Evolutionary conservation across 495 filamentous ascomycete genomes (phyloP).

Genomic region (Penicillium argentinense): DNA sequence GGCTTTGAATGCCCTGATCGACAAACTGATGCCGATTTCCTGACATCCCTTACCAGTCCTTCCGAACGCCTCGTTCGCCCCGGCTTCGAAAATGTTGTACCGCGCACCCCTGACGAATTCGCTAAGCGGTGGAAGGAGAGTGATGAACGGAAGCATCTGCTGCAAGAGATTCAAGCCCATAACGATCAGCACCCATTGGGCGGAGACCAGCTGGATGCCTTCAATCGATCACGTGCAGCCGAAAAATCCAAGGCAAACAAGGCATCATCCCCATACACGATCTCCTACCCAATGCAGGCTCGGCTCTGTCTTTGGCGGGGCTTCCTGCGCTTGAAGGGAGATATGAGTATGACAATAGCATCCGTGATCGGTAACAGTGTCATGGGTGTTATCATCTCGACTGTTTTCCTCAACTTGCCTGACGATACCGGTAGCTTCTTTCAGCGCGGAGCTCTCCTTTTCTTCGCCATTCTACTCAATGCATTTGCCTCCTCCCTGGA

Average conservation of each 20-base stretch:
- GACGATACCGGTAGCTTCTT: constrained; percentile 68
- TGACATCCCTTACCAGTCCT: constrained; percentile 76
- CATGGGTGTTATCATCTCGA: constrained; percentile 77
- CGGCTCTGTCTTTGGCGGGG: constrained; percentile 73
- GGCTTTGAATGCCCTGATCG: constrained; percentile 73
- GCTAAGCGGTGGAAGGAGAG: constrained; percentile 72
- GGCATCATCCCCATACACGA: constrained; percentile 69
- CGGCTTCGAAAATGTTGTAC: constrained; percentile 65
- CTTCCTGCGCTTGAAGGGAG: constrained; percentile 63
- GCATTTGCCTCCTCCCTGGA: constrained; percentile 79
- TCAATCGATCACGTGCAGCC: constrained; percentile 64
- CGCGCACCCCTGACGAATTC: constrained; percentile 77
- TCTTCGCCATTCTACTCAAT: constrained; percentile 85
- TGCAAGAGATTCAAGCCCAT: constrained; percentile 70
- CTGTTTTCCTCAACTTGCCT: constrained; percentile 76
- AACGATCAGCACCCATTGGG: constrained; percentile 61
- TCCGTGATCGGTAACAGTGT: constrained; percentile 69
- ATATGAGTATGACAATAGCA: constrained; percentile 69
- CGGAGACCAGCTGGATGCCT: constrained; percentile 63
- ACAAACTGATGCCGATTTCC: constrained; percentile 76
- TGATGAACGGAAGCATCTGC: constrained; percentile 60
- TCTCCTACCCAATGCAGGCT: constrained; percentile 71
- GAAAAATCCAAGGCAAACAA: constrained; percentile 54
- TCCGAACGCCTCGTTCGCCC: constrained; percentile 61
- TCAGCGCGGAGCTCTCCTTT: constrained; percentile 76